Evolutionary conservation across 2,329 filamentous ascomycete species (phyloP), one percentile per base, ranked within the genome.

Genomic region (Cryphonectria naterciae): DNA sequence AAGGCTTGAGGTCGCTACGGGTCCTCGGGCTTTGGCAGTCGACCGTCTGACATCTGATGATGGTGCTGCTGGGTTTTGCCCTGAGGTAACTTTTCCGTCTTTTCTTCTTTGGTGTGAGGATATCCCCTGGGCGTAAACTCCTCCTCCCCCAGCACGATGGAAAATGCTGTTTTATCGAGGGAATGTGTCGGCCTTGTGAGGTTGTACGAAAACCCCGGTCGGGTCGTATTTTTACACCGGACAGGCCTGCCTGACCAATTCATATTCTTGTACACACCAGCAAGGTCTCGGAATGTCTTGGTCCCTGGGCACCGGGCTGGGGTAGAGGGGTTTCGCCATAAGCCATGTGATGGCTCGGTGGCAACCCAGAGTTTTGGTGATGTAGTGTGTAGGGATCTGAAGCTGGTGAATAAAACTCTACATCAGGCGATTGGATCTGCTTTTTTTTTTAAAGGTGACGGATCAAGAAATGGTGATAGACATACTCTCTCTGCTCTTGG

Each of bases 1-100:
- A 32, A 32, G 25, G 54, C 7, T 17, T 17, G 8, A 4, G 25
- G 54, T 58, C 54, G 15, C 5, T 35, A 58, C 54, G 54, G 54
- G 54, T 58, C 28, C 54, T 58, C 54, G 54, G 54, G 54, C 25
- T 58, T 32, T 58, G 25, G 54, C 28, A 58, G 54, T 17, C 54
- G 54, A 58, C 54, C 54, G 54, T 19, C 54, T 58, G 54, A 8
- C 54, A 58, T 28, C 15, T 35, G 28, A 32, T 32, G 25, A 32
- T 58, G 8, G 10, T 28, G 52, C 13, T 28, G 25, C 54, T 32
- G 54, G 54, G 54, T 19, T 39, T 49, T 32, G 54, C 54, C 54
- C 13, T 32, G 54, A 19, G 54, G 2, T 11, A 19, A 7, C 37
- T 8, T 35, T 35, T 19, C 11, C 22, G n/a, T n/a, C 7, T 49